These are phyloP conservation scores for Triangularia verruculosa DNA, from an alignment of 2,329 filamentous ascomycete species.

Conservation along the genomic window DNA sequence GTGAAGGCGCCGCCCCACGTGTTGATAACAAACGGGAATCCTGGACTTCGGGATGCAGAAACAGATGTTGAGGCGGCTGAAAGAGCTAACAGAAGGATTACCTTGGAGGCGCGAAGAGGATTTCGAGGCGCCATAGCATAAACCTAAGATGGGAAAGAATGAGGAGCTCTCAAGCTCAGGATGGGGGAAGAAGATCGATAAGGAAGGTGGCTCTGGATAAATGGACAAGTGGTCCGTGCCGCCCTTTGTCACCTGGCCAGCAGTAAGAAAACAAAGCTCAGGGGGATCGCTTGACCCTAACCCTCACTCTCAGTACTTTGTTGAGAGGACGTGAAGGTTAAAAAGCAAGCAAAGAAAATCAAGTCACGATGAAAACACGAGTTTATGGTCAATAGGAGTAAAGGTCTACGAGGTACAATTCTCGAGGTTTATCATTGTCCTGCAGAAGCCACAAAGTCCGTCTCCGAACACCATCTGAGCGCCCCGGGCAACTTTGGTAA, in stretches of 20 bases:
- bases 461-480: no score
- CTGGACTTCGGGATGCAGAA: constrained; percentile 27
- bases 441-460: no score
- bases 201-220: not conserved
- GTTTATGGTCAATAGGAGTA: no score
- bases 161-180: not conserved
- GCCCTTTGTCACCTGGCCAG: not conserved
- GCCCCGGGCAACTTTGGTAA: no score
- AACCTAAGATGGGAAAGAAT: not conserved
- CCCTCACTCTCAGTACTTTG: no score
- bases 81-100: not conserved
- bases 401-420: no score
- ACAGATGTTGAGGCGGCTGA: not conserved
- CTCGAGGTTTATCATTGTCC: no score
- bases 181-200: not conserved
- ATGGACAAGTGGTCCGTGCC: not conserved
- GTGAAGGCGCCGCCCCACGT: constrained; percentile 54
- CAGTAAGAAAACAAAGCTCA: not conserved
- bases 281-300: not conserved
- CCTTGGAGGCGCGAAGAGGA: not conserved
- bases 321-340: no score
- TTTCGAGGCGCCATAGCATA: not conserved
- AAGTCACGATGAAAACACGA: no score
- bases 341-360: no score
- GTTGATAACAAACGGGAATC: constrained; percentile 51